Base-by-base conservation (phyloP, 805 yeast genomes). In the Pichia rugopelliculosa region DNA sequence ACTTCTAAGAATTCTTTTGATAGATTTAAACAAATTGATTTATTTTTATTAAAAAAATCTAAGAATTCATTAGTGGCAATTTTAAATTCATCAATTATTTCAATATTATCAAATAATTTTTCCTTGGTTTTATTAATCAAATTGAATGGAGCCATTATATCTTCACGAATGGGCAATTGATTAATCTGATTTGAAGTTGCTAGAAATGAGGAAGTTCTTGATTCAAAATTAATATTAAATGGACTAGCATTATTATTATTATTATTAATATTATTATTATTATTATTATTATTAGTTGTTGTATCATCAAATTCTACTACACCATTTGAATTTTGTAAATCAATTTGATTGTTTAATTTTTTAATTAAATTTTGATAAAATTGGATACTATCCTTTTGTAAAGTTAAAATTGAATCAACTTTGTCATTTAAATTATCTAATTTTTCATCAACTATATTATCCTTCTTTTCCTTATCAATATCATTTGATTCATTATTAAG, bases 1-100 rank as follows among this genome's bases (percentile, higher is more conserved):
- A 72, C 73, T 17, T 69, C 71, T 34, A 78, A 58, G 51, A 78
- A 79, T 24, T 73, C 72, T 47, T 69, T 67, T 0, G 77, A 72
- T 26, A 79, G 56, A 39, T 65, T 61, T 8, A 75, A 60, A 53
- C 79, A 75, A 6, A 77, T 57, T 10, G 55, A 52, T 49, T 69
- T 71, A 52, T 77, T 67, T 12, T 68, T 59, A 27, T 66, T 62
- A 53, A 72, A 77, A 59, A 77, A 77, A 41, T 63, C 58, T 36
- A 74, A 48, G 52, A 79, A 77, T 46, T 74, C 73, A 15, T 69
- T 66, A 52, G 76, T 63, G 6, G 69, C 63, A 25, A 59, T 54
- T 13, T 55, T 54, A 45, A 67, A 62, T 25, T 70, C 67, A 45
- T 62, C 65, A 22, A 61, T 56, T 41, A 51, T 52, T 3, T 25